phyloP scores from a whole-genome alignment of 306 rosid genomes.

The Ammopiptanthus mongolicus region DNA sequence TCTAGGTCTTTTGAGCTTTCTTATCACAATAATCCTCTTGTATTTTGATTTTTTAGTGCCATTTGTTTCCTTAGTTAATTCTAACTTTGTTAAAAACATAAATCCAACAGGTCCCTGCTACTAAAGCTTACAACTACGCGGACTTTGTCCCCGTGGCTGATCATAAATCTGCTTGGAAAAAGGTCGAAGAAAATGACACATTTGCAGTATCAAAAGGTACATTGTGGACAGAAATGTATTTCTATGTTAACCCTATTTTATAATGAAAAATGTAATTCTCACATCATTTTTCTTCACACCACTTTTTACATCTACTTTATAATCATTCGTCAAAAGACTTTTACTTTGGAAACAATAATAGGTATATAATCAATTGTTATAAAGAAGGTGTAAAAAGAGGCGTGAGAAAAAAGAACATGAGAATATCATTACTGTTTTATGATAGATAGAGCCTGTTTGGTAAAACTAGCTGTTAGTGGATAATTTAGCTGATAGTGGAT shows the following conservation, averaged over 20 bases:
- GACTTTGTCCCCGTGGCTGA: constrained; percentile 37
- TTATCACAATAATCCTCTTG: neutral
- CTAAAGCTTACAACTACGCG: constrained; percentile 17
- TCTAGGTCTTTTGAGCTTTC: neutral
- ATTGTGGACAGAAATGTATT: neutral
- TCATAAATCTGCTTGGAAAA: constrained; percentile 48
- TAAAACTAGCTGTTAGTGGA: no score
- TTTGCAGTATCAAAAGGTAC: constrained; percentile 50
- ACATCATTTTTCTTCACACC: no score
- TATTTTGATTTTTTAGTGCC: neutral
- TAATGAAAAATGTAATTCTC: neutral
- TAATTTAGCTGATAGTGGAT: no score
- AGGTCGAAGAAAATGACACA: constrained; percentile 18
- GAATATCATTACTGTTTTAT: no score
- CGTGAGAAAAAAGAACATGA: no score
- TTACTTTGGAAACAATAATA: no score
- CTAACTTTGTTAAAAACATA: constrained; percentile 4
- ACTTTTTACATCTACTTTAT: no score
- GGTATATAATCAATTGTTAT: no score
- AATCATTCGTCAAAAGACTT: no score
- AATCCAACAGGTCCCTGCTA: constrained; percentile 34
- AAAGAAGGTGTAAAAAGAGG: no score
- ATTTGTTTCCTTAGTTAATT: neutral
- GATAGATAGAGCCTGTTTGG: no score
- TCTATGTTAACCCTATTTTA: neutral